Conservation (phyloP, 2,329 filamentous ascomycete species). For the Fusarium sp. region DNA sequence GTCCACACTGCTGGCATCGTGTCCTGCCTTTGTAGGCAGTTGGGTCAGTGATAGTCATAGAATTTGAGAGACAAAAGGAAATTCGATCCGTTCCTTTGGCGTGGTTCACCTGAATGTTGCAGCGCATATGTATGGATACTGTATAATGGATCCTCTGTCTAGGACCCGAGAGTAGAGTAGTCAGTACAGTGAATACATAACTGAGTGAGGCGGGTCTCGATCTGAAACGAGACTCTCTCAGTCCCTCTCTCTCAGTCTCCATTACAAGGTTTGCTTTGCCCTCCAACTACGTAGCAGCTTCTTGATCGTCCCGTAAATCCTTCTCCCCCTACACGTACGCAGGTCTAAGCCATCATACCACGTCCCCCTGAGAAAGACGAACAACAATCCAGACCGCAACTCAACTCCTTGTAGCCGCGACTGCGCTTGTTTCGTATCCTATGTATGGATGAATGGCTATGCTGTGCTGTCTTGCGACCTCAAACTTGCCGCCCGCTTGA, state of each 20-base stretch:
- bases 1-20: constrained; percentile 18
- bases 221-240: constrained; percentile 40
- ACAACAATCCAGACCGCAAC: neutral
- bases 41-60: neutral
- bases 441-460: neutral
- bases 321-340: constrained; percentile 1
- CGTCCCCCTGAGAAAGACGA: constrained; percentile 7
- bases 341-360: neutral
- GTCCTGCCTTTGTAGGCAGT: constrained; percentile 33
- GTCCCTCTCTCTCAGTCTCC: constrained; percentile 2
- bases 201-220: constrained; percentile 27
- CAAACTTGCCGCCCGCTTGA: neutral
- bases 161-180: neutral
- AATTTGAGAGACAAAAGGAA: constrained; percentile 22
- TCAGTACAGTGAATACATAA: neutral
- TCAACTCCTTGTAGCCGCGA: constrained; percentile 18
- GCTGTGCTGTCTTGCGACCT: constrained; percentile 7
- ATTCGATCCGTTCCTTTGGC: constrained; percentile 27
- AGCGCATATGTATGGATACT: constrained; percentile 17
- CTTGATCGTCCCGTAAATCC: constrained; percentile 20
- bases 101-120: constrained; percentile 42
- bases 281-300: constrained; percentile 15
- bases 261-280: constrained; percentile 35
- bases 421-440: constrained; percentile 42
- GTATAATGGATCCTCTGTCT: constrained; percentile 1